phyloP scores from a whole-genome alignment of 352 stramenopile species.

The Globisporangium middletonii region DNA sequence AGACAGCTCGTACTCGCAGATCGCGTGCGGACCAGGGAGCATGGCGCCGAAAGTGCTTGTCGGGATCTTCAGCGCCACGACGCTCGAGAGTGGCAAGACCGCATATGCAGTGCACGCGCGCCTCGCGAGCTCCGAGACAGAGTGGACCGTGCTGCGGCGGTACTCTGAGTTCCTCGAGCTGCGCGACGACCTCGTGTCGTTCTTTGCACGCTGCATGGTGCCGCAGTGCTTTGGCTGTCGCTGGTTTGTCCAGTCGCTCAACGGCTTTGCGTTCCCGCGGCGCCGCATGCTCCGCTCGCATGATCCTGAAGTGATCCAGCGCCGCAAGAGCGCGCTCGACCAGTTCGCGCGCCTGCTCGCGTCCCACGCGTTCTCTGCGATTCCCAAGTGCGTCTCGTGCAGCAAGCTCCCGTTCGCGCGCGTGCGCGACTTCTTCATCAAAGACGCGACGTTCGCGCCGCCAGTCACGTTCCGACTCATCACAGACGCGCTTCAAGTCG shows the following conservation, averaged over 20 bases:
- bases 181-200: constrained; percentile 39
- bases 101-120: constrained; percentile 41
- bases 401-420: constrained; percentile 43
- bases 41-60: constrained; percentile 50
- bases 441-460: constrained; percentile 21
- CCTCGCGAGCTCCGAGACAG: constrained; percentile 27
- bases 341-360: constrained; percentile 50
- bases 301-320: constrained; percentile 29
- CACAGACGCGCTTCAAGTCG: constrained; percentile 21
- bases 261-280: constrained; percentile 52
- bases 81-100: constrained; percentile 19
- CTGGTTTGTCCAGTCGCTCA: constrained; percentile 63
- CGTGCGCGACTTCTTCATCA: constrained; percentile 64
- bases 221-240: constrained; percentile 70
- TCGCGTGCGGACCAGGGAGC: constrained; percentile 40
- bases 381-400: constrained; percentile 67
- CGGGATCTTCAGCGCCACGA: constrained; percentile 20
- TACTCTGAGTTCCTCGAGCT: constrained; percentile 72
- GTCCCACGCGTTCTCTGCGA: constrained; percentile 69
- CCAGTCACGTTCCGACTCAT: constrained; percentile 24
- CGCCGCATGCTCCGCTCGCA: constrained; percentile 54
- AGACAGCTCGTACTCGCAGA: constrained; percentile 34
- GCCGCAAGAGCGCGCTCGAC: constrained; percentile 43
- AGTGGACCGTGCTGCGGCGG: constrained; percentile 60
- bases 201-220: constrained; percentile 31